Conservation (phyloP, 371 early-diverging fungal genomes). For the Mortierella sp. region DNA sequence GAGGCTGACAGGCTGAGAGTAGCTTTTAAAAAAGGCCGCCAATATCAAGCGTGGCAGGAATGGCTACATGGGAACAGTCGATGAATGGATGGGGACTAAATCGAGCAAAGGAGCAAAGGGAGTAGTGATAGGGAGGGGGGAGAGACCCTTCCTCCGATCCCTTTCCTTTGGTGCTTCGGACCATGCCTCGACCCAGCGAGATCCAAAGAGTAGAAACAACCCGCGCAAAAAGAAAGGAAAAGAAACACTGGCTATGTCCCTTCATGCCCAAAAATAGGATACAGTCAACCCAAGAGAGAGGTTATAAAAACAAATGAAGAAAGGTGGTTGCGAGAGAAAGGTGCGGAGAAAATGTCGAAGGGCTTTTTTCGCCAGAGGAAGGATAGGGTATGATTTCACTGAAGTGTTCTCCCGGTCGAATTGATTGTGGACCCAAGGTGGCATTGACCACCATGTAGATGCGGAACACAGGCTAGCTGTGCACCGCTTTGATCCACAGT, state of each 20-base stretch:
- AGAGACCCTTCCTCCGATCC: not conserved
- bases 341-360: too few species aligned
- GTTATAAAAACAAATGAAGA: too few species aligned
- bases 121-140: not conserved
- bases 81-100: not conserved
- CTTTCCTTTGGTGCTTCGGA: not conserved
- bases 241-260: not conserved
- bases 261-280: not conserved
- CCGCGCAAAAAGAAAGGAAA: too few species aligned
- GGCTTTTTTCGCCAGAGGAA: not conserved
- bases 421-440: not conserved
- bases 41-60: not conserved
- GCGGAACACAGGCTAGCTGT: not conserved
- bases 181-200: not conserved
- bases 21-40: not conserved
- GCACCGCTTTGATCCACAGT: not conserved
- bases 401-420: not conserved
- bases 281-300: too few species aligned
- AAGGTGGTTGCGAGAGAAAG: too few species aligned
- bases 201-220: not conserved
- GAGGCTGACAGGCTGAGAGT: not conserved
- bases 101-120: not conserved
- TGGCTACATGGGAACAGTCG: not conserved
- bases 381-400: not conserved
- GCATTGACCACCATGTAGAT: not conserved